These are phyloP conservation scores for Plenodomus lindquistii DNA, from an alignment of 2,329 filamentous ascomycete genomes.

Conservation along the genomic window DNA sequence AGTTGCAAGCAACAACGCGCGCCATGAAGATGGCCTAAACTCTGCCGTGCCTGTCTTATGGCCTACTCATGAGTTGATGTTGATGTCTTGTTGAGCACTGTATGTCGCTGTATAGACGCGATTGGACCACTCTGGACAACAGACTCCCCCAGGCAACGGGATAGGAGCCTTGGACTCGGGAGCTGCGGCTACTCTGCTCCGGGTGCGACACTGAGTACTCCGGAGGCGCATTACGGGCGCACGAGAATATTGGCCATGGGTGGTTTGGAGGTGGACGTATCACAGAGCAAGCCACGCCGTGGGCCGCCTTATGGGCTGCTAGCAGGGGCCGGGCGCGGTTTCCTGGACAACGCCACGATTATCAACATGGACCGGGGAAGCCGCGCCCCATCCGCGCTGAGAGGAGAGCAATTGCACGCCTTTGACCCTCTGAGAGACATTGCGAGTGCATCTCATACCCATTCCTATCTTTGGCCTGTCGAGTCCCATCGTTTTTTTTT, in stretches of 20 bases:
- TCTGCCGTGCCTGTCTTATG: no score
- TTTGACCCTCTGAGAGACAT: slow-evolving; percentile 19
- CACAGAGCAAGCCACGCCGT: slow-evolving; percentile 6
- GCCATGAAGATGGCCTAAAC: no score
- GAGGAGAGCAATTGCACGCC: slow-evolving; percentile 12
- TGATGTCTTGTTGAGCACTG: no score
- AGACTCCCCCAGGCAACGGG: background rate
- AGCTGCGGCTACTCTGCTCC: no score
- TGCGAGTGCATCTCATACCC: slow-evolving; percentile 17
- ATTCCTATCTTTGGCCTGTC: background rate
- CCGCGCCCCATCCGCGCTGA: slow-evolving; percentile 6
- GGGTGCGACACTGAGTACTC: background rate
- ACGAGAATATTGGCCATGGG: slow-evolving; percentile 5
- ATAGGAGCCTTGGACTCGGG: no score
- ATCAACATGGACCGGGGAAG: slow-evolving; percentile 11
- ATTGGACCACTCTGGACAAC: background rate
- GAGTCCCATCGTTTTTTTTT: background rate
- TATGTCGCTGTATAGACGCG: background rate
- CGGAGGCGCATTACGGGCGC: slow-evolving; percentile 1
- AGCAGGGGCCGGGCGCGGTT: slow-evolving; percentile 6
- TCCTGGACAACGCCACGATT: slow-evolving; percentile 11
- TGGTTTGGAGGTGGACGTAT: slow-evolving; percentile 3
- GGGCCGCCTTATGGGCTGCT: slow-evolving; percentile 7
- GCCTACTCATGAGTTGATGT: no score
- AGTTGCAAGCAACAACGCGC: background rate